Evolutionary conservation across 768 basidiomycete genomes (phyloP), one percentile per base, ranked within the genome.

Genomic region (Boletus sp.): DNA sequence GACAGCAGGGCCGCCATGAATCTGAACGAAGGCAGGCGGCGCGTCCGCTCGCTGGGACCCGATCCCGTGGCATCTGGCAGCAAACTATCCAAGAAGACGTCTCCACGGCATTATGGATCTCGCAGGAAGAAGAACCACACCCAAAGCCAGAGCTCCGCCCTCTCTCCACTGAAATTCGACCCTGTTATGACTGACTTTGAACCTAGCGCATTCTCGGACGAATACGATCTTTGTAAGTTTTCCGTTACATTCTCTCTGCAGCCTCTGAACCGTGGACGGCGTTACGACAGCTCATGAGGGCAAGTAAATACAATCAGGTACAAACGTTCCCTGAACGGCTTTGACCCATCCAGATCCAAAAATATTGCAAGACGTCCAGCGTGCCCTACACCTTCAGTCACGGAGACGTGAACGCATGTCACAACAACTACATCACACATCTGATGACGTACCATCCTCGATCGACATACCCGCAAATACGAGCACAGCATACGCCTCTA

Each of bases 351-450:
- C 65, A 92, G 90, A 92, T 74, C 87, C 90, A n/a, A 80, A 79
- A 62, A 86, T 92, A 59, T 69, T 92, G 52, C 89, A 87, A 68
- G 90, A 92, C 59, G 88, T 92, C 7, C 87, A 91, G 62, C 83
- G 84, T 52, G 90, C 88, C 6, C 67, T 92, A 32, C 83, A 82
- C 55, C 73, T 89, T 50, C 90, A 91, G 70, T 86, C 88, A 29
- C 80, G 86, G 47, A 82, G 89, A 29, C 89, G 90, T 63, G 87
- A 87, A 50, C 83, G 89, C 41, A 67, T 63, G 42, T 71, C 67
- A 9, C 64, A 71, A 63, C 67, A 62, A 36, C 37, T 54, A 12
- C 61, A 62, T 52, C 47, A 62, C 29, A 44, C 44, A 33, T 48
- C 66, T 32, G 58, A 61, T 39, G 71, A 69, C 39, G 39, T 49